Evolutionary conservation across 2,329 filamentous ascomycete genomes (phyloP), one percentile per base, ranked within the genome.

Genomic region (Xylaria sp.): DNA sequence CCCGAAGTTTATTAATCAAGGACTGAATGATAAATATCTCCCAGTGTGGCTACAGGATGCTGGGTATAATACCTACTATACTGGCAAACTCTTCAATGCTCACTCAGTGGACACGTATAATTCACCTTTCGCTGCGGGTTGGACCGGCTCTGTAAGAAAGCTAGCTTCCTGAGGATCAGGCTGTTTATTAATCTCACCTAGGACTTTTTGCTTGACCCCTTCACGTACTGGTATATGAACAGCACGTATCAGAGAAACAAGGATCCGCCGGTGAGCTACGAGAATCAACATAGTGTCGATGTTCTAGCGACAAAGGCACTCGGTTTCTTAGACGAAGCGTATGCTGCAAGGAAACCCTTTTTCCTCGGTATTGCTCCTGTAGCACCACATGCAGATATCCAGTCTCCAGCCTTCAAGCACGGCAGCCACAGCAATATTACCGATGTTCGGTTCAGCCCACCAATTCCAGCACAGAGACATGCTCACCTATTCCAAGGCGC

Each of bases 51-150:
- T 93, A n/a, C 89, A 92, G 71, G 78, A 86, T 3, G 87, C 86
- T 0, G 90, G 90, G 0, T 93, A 93, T 75, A 87, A 88, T 71
- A 92, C 91, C 0, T 92, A 91, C 74, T 93, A 93, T 73, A 88
- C 87, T 0, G 91, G 90, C n/a, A 93, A 93, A 75, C 81, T 92
- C 4, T 90, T 91, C 80, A 93, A 93, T 71, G 82, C 85, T 0
- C 90, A 92, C 60, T 86, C 82, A 0, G 81, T 86, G 1, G 74
- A 83, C 0, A 92, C 91, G 67, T 93, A 91, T 75, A 80, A 90
- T 74, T 80, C 82, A 3, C 86, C 90, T 0, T 83, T 80, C 50
- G 83, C 86, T 0, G 83, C 82, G 0, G 90, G 90, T 0, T 92
- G 88, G 82, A 91, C 84, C 13, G 83, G 82, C 8, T 87, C 85